These are phyloP conservation scores for Croton laevigatus DNA, from an alignment of 441 rosid genomes.

Conservation along the genomic window DNA sequence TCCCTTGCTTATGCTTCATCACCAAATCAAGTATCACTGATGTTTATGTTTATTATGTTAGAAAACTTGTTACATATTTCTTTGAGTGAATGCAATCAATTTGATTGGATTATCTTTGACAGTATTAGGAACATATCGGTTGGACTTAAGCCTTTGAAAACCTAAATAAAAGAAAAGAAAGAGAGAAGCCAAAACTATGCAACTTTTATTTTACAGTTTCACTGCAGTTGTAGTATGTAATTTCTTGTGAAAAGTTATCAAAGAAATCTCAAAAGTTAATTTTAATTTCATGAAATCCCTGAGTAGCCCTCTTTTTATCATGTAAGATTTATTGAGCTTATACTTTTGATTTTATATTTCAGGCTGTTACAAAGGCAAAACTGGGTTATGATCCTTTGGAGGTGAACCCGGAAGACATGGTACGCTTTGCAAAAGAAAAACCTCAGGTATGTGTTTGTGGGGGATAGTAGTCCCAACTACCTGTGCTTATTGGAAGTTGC, in stretches of 20 bases:
- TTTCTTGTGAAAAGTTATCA: too few relatives aligned
- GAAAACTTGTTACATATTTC: neutral
- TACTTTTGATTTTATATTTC: constrained; percentile 26
- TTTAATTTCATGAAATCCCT: too few relatives aligned
- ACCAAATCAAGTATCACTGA: neutral
- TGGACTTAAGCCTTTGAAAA: neutral
- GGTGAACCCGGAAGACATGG: constrained; percentile 99
- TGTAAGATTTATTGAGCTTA: constrained; percentile 9
- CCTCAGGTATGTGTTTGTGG: constrained; percentile 69
- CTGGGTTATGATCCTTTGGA: constrained; percentile 97
- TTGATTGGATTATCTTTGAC: neutral
- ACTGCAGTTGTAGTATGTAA: neutral
- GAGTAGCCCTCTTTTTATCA: neutral
- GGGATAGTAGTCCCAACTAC: constrained; percentile 13
- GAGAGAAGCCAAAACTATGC: neutral
- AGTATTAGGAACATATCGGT: neutral
- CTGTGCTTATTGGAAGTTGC: neutral
- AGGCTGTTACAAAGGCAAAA: constrained; percentile 98
- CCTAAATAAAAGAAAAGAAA: neutral
- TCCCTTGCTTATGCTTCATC: neutral
- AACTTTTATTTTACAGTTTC: neutral
- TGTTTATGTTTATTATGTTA: neutral
- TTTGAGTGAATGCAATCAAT: neutral
- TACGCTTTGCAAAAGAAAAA: constrained; percentile 86
- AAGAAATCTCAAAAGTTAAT: too few relatives aligned